Evolutionary conservation across 495 filamentous ascomycete genomes (phyloP), one percentile per base, ranked within the genome.

Genomic region (Aspergillus homomorphus): DNA sequence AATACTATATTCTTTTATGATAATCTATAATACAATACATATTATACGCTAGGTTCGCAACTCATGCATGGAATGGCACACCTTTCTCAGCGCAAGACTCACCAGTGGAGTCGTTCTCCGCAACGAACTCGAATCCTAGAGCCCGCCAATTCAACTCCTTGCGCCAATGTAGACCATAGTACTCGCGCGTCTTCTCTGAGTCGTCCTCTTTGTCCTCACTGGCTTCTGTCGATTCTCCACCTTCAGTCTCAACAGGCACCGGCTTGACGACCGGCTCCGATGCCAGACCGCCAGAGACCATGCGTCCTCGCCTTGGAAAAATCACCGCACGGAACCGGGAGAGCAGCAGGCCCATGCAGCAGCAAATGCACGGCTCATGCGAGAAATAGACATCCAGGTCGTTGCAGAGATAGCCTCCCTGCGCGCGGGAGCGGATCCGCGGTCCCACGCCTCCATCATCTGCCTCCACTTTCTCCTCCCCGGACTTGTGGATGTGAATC

Each of bases 291-390:
- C 77, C 77, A 14, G 66, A 71, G 0, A 58, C 61, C 63, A 77
- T 70, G 7, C 77, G 66, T 0, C 75, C 77, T 15, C 80, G 74
- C 12, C 83, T 73, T 21, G 82, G 82, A 73, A 95, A 96, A n/a
- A 95, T 81, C 1, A 93, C 85, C 18, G 84, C 81, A 4, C 87
- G 82, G 78, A 98, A 94, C 24, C 94, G 83, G 0, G 91, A 96
- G 59, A 98, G 91, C 19, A 98, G 77, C 38, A 97, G 83, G 2
- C 91, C 95, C 93, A 98, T 98, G 9, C 87, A 89, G 73, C 94
- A 98, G 84, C 95, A 96, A 28, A 94, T 79, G 63, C 94, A 98
- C 3, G 94, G 94, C 71, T 98, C 94, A 67, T 96, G 92, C 1
- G 91, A 93, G 30, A 93, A 71, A 70, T 96, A 97, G 28, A 98